phyloP scores from a whole-genome alignment of 2,329 filamentous ascomycete genomes.

The Phyllosticta capitalensis region DNA sequence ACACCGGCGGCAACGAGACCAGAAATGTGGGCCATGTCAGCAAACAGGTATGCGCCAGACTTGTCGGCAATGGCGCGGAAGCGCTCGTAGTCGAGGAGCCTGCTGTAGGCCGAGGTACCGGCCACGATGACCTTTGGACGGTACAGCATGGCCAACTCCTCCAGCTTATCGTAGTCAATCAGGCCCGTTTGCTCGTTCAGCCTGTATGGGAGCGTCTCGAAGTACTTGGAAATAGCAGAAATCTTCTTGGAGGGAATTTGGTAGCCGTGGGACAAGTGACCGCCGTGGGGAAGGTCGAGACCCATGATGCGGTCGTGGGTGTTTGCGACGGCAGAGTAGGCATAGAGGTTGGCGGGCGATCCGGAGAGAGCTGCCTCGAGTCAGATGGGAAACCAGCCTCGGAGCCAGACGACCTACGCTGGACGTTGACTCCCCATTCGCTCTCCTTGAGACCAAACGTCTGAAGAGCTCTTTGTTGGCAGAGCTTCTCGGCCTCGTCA shows the following conservation, averaged over 20 bases:
- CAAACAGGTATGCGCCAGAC: slow-evolving; percentile 87
- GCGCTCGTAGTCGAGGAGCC: slow-evolving; percentile 89
- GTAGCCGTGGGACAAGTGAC: slow-evolving; percentile 93
- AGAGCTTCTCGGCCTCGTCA: slow-evolving; percentile 88
- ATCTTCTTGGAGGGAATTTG: slow-evolving; percentile 79
- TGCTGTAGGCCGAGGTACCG: slow-evolving; percentile 96
- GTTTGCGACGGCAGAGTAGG: slow-evolving; percentile 87
- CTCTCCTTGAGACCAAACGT: slow-evolving; percentile 77
- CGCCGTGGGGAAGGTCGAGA: slow-evolving; percentile 89
- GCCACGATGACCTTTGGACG: slow-evolving; percentile 94
- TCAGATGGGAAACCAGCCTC: neutral
- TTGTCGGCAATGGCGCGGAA: slow-evolving; percentile 95
- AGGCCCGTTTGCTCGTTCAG: slow-evolving; percentile 83
- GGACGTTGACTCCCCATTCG: slow-evolving; percentile 98
- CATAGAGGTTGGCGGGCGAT: slow-evolving; percentile 65
- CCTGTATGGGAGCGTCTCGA: slow-evolving; percentile 96
- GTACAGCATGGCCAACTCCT: slow-evolving; percentile 84
- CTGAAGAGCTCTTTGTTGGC: slow-evolving; percentile 86
- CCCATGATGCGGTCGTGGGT: slow-evolving; percentile 96
- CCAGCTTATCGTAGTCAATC: slow-evolving; percentile 91
- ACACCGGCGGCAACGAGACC: slow-evolving; percentile 88
- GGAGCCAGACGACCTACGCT: slow-evolving; percentile 44
- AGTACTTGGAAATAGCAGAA: slow-evolving; percentile 96
- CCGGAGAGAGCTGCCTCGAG: slow-evolving; percentile 60
- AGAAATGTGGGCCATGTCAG: slow-evolving; percentile 98